phyloP scores from a whole-genome alignment of 352 stramenopile genomes.

The Saprolegnia diclina region DNA sequence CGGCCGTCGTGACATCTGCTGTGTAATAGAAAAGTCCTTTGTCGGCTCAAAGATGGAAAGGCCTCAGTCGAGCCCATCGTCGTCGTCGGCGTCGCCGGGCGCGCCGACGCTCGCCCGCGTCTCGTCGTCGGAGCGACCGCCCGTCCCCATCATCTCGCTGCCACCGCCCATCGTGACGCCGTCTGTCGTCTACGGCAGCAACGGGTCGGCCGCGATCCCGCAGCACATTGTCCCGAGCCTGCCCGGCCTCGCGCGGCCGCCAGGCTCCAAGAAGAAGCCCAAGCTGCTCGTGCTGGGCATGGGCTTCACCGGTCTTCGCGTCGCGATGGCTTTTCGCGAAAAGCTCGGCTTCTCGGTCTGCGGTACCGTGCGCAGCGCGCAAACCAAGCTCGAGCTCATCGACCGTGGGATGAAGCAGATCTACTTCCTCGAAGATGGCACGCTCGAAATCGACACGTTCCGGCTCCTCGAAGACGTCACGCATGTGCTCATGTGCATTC shows the following conservation, averaged over 20 bases:
- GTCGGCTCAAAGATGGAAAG: constrained; percentile 8
- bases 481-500: constrained; percentile 74
- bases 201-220: not conserved
- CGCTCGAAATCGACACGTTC: constrained; percentile 39
- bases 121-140: not conserved
- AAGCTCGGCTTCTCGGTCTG: constrained; percentile 53
- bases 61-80: no score
- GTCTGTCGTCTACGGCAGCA: not conserved
- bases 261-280: constrained; percentile 27
- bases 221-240: constrained; percentile 7
- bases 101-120: not conserved
- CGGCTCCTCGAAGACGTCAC: constrained; percentile 52
- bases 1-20: constrained; percentile 4
- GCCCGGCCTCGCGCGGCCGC: not conserved
- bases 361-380: constrained; percentile 59
- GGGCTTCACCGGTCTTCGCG: constrained; percentile 72
- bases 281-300: constrained; percentile 88
- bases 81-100: no score
- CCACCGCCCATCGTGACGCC: not conserved
- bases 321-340: constrained; percentile 56
- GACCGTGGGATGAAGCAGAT: constrained; percentile 38
- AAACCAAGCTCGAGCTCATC: constrained; percentile 8
- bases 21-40: constrained; percentile 14
- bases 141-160: not conserved
- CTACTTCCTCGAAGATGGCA: constrained; percentile 74